Percentiles rank a stretch among this genome's conserved stretches.
phyloP scores from a whole-genome alignment of 495 filamentous ascomycete species.

The Aspergillus mulundensis region DNA sequence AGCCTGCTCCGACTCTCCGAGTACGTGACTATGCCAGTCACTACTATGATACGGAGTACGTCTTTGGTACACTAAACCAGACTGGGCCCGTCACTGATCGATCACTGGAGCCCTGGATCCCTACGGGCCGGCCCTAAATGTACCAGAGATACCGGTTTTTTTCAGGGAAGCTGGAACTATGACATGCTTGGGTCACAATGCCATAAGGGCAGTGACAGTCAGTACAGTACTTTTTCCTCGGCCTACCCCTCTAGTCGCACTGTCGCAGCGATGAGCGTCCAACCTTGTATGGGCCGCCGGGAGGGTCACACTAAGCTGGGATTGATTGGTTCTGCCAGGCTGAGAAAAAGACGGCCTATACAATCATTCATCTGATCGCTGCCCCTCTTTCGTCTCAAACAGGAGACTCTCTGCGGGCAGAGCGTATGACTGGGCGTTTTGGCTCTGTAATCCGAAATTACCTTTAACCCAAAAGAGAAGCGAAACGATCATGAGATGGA shows the following conservation, averaged over 20 bases:
- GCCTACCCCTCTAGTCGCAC: neutral
- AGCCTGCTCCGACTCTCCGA: neutral
- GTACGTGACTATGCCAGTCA: neutral
- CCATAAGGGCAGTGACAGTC: neutral
- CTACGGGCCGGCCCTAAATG: constrained; percentile 25
- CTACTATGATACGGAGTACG: neutral
- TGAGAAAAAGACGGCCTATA: constrained; percentile 7
- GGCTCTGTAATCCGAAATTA: constrained; percentile 13
- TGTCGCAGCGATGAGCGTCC: neutral
- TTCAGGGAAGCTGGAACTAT: neutral
- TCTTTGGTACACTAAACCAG: constrained; percentile 1
- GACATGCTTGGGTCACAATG: neutral
- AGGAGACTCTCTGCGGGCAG: neutral
- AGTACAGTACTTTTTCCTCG: constrained; percentile 8
- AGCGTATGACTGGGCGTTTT: constrained; percentile 10
- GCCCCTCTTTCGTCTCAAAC: constrained; percentile 11
- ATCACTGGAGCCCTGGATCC: constrained; percentile 19
- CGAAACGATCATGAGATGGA: constrained; percentile 23
- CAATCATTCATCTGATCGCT: constrained; percentile 27
- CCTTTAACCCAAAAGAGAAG: constrained; percentile 9
- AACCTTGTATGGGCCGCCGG: constrained; percentile 2
- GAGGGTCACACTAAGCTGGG: constrained; percentile 20
- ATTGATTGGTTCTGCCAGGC: constrained; percentile 4
- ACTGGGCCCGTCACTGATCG: constrained; percentile 10
- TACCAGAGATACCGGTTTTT: constrained; percentile 16